A percentile compares a stretch with the other conserved stretches of the same genome.
Conservation (phyloP, 768 basidiomycete genomes). For the Rhizopogon roseolus region DNA sequence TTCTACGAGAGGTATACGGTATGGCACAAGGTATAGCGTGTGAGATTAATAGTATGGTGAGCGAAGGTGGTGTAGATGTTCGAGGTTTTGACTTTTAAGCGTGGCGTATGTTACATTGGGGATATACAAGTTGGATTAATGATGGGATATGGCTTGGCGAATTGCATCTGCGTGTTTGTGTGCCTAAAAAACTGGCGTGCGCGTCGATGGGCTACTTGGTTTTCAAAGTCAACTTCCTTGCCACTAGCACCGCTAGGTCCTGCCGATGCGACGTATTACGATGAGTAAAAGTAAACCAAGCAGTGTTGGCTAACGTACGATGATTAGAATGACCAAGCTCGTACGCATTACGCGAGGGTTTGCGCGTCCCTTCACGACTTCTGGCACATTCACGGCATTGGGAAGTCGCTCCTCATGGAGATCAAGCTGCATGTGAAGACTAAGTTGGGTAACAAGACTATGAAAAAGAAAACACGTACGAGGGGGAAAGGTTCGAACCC, state of each 20-base stretch:
- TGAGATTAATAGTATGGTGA: no score
- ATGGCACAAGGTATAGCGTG: no score
- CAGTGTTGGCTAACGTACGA: slow-evolving; percentile 13
- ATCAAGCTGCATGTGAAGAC: neutral
- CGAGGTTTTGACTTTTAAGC: no score
- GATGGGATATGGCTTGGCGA: neutral
- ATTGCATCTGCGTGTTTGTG: no score
- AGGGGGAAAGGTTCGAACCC: neutral
- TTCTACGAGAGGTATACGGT: no score
- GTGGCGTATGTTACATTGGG: no score
- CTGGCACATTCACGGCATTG: neutral
- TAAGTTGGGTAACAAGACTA: neutral
- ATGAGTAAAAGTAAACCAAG: neutral
- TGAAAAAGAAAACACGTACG: neutral
- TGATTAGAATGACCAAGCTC: slow-evolving; percentile 16
- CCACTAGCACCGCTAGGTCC: slow-evolving; percentile 18
- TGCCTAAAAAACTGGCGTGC: no score
- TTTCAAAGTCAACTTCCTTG: slow-evolving; percentile 2
- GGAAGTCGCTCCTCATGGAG: slow-evolving; percentile 9
- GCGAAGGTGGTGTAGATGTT: no score
- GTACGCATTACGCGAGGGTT: slow-evolving; percentile 6
- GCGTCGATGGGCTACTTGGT: neutral
- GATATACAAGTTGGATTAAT: no score
- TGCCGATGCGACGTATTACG: slow-evolving; percentile 8
- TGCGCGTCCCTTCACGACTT: neutral